phyloP scores from a whole-genome alignment of 148 eudicot genomes.

The Salicornia ramosissima region DNA sequence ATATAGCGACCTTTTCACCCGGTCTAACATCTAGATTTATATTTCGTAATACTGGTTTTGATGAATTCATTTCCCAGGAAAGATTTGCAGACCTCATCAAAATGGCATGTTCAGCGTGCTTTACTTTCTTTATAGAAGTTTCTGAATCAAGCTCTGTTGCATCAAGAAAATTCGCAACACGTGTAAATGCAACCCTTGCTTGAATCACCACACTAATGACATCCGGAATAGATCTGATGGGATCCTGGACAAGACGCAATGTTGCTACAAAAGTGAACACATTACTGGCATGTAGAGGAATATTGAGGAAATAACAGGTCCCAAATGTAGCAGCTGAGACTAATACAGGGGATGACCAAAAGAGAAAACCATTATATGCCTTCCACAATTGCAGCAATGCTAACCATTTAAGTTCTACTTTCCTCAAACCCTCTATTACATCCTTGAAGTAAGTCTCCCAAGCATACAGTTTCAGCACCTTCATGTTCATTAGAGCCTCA shows the following conservation, averaged over 20 bases:
- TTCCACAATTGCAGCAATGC: conserved; percentile 55
- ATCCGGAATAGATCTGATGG: conserved; percentile 78
- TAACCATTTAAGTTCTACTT: conserved; percentile 59
- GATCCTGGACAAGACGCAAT: conserved; percentile 82
- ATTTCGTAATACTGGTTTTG: conserved; percentile 50
- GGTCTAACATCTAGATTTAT: conserved; percentile 51
- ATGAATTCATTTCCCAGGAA: conserved; percentile 62
- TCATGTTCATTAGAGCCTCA: conserved; percentile 82
- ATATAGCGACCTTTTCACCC: conserved; percentile 73
- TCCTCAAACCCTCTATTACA: conserved; percentile 55
- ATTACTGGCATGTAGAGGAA: conserved; percentile 70
- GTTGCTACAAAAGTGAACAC: conserved; percentile 92
- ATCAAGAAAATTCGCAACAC: conserved; percentile 72
- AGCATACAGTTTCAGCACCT: conserved; percentile 70
- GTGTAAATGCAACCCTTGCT: conserved; percentile 74
- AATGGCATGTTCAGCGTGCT: conserved; percentile 22
- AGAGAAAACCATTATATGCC: conserved; percentile 57
- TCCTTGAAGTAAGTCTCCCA: conserved; percentile 84
- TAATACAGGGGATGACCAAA: conserved; percentile 81
- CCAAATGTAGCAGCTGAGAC: conserved; percentile 83
- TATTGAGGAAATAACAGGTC: conserved; percentile 62
- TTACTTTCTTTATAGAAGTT: conserved; percentile 33
- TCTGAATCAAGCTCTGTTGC: conserved; percentile 70
- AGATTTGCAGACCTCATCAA: conserved; percentile 52
- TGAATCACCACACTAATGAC: conserved; percentile 77